phyloP scores from a whole-genome alignment of 2,329 filamentous ascomycete genomes.

The Catunica adiposa region DNA sequence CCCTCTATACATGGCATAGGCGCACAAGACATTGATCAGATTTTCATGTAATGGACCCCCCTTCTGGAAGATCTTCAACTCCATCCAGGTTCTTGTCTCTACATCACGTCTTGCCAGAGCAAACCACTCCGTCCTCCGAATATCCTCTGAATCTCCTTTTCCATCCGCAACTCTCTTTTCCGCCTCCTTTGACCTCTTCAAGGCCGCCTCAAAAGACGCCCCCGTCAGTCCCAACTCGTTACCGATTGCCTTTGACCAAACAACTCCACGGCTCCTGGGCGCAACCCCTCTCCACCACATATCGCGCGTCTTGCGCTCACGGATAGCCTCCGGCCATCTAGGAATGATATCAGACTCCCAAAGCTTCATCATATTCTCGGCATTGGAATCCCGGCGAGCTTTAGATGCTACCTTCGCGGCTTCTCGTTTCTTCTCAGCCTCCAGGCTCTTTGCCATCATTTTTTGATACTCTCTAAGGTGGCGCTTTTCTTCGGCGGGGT shows the following conservation, averaged over 20 bases:
- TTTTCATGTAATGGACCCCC: conserved; percentile 49
- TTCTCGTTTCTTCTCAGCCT: conserved; percentile 44
- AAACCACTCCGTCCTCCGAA: conserved; percentile 43
- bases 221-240: conserved; percentile 55
- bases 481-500: conserved; percentile 76
- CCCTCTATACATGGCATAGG: conserved; percentile 66
- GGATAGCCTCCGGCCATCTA: conserved; percentile 56
- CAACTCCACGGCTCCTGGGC: conserved; percentile 48
- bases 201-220: conserved; percentile 52
- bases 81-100: conserved; percentile 46
- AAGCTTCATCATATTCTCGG: conserved; percentile 38
- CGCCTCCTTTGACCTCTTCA: conserved; percentile 47
- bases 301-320: conserved; percentile 52
- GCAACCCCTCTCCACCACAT: conserved; percentile 72
- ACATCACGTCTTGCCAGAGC: conserved; percentile 48
- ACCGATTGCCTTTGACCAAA: conserved; percentile 56
- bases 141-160: conserved; percentile 36
- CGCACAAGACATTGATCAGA: conserved; percentile 56
- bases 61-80: conserved; percentile 55
- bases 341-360: conserved; percentile 67
- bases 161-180: conserved; percentile 38
- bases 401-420: conserved; percentile 34
- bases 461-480: conserved; percentile 74
- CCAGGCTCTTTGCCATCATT: conserved; percentile 54
- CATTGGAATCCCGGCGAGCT: conserved; percentile 36